Percentiles rank a stretch among this genome's conserved stretches.
Evolutionary conservation across 345 rosid genomes (phyloP).

Genomic region (Punica granatum): DNA sequence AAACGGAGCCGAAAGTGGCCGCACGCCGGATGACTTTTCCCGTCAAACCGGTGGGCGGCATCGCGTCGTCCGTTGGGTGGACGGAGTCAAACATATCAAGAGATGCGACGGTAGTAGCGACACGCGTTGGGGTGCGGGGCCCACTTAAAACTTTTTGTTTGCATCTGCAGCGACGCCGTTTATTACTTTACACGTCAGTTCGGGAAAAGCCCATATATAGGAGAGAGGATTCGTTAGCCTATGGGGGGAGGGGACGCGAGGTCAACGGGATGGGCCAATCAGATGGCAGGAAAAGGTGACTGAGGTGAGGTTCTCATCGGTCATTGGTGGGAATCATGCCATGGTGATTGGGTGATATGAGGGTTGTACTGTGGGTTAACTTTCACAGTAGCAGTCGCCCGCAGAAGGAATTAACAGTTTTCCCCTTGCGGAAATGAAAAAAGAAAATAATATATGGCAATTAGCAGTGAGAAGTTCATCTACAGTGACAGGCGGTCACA

Average conservation of each 20-base stretch:
- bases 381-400: neutral
- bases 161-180: neutral
- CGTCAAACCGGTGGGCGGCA: neutral
- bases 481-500: too few species aligned
- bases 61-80: too few species aligned
- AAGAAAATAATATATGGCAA: too few species aligned
- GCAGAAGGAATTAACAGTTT: too few species aligned
- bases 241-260: neutral
- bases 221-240: neutral
- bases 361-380: neutral
- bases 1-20: slow-evolving; percentile 4
- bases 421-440: too few species aligned
- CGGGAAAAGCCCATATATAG: too few species aligned
- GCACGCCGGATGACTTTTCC: neutral
- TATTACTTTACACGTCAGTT: neutral
- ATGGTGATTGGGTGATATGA: neutral
- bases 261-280: neutral
- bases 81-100: neutral
- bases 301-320: neutral
- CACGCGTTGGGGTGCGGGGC: neutral
- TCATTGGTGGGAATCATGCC: neutral
- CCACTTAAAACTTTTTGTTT: neutral
- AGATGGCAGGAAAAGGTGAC: neutral
- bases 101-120: neutral
- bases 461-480: too few species aligned